Evolutionary conservation across 371 early-diverging fungal species (phyloP).

Genomic region (Mortierella sp.): DNA sequence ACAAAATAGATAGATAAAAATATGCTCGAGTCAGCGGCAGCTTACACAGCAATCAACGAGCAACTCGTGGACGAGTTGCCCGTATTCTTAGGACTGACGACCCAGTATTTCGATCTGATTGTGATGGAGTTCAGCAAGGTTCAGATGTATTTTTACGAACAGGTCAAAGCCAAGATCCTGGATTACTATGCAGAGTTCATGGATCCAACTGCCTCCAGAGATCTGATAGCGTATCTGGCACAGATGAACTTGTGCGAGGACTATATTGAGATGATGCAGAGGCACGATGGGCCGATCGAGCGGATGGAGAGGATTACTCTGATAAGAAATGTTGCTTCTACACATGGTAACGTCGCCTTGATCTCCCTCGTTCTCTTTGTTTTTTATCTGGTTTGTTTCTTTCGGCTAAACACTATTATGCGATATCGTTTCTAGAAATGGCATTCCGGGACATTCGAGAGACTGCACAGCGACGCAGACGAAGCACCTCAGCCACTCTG

Average conservation of each 20-base stretch:
- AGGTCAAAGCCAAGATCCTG: constrained; percentile 34
- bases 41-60: constrained; percentile 78
- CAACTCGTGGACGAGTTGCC: constrained; percentile 86
- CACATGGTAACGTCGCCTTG: constrained; percentile 22
- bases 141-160: constrained; percentile 62
- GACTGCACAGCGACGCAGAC: constrained; percentile 10
- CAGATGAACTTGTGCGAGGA: constrained; percentile 41
- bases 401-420: not conserved
- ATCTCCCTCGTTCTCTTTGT: not conserved
- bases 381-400: not conserved
- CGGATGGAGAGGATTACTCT: constrained; percentile 21
- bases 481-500: constrained; percentile 1
- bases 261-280: constrained; percentile 33
- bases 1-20: constrained; percentile 64
- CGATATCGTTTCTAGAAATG: constrained; percentile 1
- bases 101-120: constrained; percentile 72
- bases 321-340: constrained; percentile 19
- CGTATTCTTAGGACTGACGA: constrained; percentile 67
- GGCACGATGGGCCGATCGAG: constrained; percentile 34
- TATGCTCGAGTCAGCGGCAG: constrained; percentile 76
- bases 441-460: constrained; percentile 34
- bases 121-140: constrained; percentile 68
- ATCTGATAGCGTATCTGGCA: constrained; percentile 22
- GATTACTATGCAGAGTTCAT: constrained; percentile 29
- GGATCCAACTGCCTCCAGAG: constrained; percentile 15